A percentile compares a stretch with the other conserved stretches of the same genome.
Evolutionary conservation across 805 yeast genomes (phyloP).

Genomic region (Cyberlindnera mrakii): DNA sequence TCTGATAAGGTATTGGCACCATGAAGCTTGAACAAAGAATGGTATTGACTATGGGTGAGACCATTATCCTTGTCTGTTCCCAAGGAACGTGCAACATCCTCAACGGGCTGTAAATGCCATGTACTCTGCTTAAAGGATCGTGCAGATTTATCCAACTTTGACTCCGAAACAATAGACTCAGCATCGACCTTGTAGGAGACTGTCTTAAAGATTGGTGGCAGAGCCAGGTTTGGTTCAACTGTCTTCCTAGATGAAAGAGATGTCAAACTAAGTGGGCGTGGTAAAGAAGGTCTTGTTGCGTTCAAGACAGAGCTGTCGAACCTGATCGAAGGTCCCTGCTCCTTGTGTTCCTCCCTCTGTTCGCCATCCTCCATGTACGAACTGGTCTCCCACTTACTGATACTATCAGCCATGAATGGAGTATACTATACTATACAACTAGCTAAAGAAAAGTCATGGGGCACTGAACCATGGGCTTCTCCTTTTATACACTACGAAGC

Average conservation of each 20-base stretch:
- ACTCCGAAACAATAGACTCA: slow-evolving; percentile 5
- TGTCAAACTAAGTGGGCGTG: not conserved
- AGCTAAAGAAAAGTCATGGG: too few relatives aligned
- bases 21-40: slow-evolving; percentile 11
- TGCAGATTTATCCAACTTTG: slow-evolving; percentile 14
- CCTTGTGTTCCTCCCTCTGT: too few relatives aligned
- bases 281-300: not conserved
- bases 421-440: too few relatives aligned
- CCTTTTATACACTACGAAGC: too few relatives aligned
- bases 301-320: not conserved
- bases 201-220: slow-evolving; percentile 34
- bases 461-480: too few relatives aligned
- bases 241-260: not conserved
- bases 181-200: slow-evolving; percentile 32
- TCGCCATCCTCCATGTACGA: too few relatives aligned
- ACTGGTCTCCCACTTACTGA: too few relatives aligned
- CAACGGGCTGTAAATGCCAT: slow-evolving; percentile 27
- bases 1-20: slow-evolving; percentile 35
- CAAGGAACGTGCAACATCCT: slow-evolving; percentile 22
- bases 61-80: slow-evolving; percentile 21
- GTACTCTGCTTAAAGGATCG: slow-evolving; percentile 24
- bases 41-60: slow-evolving; percentile 13
- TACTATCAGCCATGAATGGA: too few relatives aligned
- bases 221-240: slow-evolving; percentile 24
- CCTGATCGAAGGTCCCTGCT: not conserved